These are phyloP conservation scores for Alternaria brassicicola DNA, from an alignment of 2,329 filamentous ascomycete species.

Conservation along the genomic window DNA sequence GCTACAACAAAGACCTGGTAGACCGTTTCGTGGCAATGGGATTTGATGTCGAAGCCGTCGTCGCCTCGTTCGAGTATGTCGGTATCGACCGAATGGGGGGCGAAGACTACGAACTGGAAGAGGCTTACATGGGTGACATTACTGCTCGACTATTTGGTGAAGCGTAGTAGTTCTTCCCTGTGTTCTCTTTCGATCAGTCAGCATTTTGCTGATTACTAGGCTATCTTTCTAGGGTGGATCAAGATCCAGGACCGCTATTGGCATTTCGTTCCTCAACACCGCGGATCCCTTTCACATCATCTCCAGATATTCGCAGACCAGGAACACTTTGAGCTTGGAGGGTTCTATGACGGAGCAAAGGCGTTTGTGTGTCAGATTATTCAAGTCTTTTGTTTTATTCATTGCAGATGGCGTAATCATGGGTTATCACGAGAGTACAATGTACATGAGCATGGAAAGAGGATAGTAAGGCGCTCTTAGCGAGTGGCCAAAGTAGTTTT, in stretches of 20 bases:
- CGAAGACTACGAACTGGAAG: conserved; percentile 83
- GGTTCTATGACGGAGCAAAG: not conserved
- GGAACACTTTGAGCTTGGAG: not conserved
- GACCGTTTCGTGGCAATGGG: conserved; percentile 89
- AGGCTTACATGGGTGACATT: conserved; percentile 88
- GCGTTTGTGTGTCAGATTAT: not conserved
- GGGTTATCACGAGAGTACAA: not conserved
- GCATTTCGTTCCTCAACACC: too few relatives aligned
- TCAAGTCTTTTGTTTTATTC: not conserved
- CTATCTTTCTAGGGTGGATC: not conserved
- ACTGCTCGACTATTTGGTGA: conserved; percentile 85
- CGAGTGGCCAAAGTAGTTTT: not conserved
- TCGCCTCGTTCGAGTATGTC: conserved; percentile 80
- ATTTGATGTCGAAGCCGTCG: conserved; percentile 85
- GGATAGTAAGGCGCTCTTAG: not conserved
- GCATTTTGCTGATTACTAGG: not conserved
- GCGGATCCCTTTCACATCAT: not conserved
- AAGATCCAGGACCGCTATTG: not conserved
- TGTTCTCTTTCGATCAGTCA: not conserved
- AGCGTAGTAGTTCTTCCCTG: conserved; percentile 44
- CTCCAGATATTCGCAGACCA: not conserved
- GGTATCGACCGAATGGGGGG: conserved; percentile 81
- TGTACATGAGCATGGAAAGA: conserved; percentile 4
- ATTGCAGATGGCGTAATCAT: not conserved
- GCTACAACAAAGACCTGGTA: conserved; percentile 84